Conservation (phyloP, 805 yeast genomes). For the Lachancea meyersii region DNA sequence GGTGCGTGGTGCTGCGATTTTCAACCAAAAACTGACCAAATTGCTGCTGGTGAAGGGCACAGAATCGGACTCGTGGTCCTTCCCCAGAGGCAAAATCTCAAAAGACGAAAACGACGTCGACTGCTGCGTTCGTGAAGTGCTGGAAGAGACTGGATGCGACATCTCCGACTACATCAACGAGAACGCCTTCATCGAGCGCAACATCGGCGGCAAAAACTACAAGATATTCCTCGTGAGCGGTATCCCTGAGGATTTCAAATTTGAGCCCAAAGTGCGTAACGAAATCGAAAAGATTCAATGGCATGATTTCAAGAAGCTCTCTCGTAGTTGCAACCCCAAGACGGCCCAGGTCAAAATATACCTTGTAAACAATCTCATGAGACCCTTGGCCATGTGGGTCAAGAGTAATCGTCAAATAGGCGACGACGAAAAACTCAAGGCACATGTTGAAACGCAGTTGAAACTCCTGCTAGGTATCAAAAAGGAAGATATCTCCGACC, state of each 20-base stretch:
- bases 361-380: slow-evolving; percentile 37
- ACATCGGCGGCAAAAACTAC: slow-evolving; percentile 75
- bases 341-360: slow-evolving; percentile 33
- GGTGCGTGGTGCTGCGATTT: slow-evolving; percentile 89
- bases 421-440: slow-evolving; percentile 54
- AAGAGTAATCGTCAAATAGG: slow-evolving; percentile 44
- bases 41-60: slow-evolving; percentile 78
- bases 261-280: slow-evolving; percentile 76
- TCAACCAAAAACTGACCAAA: slow-evolving; percentile 64
- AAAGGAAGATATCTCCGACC: slow-evolving; percentile 42
- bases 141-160: slow-evolving; percentile 92
- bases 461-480: slow-evolving; percentile 59
- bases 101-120: slow-evolving; percentile 83
- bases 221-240: slow-evolving; percentile 72
- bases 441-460: slow-evolving; percentile 58
- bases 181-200: slow-evolving; percentile 72
- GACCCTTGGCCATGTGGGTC: slow-evolving; percentile 45
- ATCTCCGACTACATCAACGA: slow-evolving; percentile 60
- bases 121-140: slow-evolving; percentile 88
- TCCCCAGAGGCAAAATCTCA: slow-evolving; percentile 94
- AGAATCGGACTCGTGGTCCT: slow-evolving; percentile 83
- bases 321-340: slow-evolving; percentile 31
- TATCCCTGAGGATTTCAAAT: slow-evolving; percentile 69
- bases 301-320: slow-evolving; percentile 51
- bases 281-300: slow-evolving; percentile 83